Evolutionary conservation across 2,329 filamentous ascomycete genomes (phyloP).

Genomic region (Claviceps pusilla): DNA sequence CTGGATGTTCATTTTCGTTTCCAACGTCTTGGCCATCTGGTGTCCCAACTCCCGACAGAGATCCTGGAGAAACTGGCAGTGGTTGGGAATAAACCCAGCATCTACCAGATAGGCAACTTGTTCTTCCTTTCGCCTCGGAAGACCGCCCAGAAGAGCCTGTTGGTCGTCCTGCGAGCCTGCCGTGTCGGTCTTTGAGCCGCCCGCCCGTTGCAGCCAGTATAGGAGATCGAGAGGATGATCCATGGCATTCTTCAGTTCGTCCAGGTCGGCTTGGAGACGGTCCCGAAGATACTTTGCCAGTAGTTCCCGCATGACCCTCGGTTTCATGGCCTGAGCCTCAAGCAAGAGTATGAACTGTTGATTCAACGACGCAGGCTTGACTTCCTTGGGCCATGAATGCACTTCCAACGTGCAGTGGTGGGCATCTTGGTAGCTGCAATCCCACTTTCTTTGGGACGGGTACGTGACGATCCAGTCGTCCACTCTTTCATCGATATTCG

Average conservation of each 20-base stretch:
- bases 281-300: slow-evolving; percentile 35
- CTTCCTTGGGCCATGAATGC: slow-evolving; percentile 21
- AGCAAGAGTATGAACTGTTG: slow-evolving; percentile 55
- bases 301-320: slow-evolving; percentile 25
- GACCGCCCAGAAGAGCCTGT: slow-evolving; percentile 31
- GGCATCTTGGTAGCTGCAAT: slow-evolving; percentile 30
- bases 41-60: slow-evolving; percentile 32
- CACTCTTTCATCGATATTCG: slow-evolving; percentile 18
- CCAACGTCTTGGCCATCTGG: slow-evolving; percentile 36
- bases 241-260: slow-evolving; percentile 35
- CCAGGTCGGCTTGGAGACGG: slow-evolving; percentile 36
- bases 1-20: slow-evolving; percentile 42
- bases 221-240: slow-evolving; percentile 33
- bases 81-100: slow-evolving; percentile 41
- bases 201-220: slow-evolving; percentile 36
- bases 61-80: slow-evolving; percentile 33
- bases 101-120: slow-evolving; percentile 39
- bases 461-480: slow-evolving; percentile 52
- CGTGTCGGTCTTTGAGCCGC: slow-evolving; percentile 16
- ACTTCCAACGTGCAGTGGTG: slow-evolving; percentile 53
- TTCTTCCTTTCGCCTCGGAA: slow-evolving; percentile 37
- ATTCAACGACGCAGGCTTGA: slow-evolving; percentile 41
- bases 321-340: slow-evolving; percentile 38
- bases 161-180: slow-evolving; percentile 25
- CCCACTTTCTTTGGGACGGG: slow-evolving; percentile 55